A percentile compares a stretch with the other conserved stretches of the same genome.
Evolutionary conservation across 1,139 yeast genomes (phyloP).

Genomic region (Blastobotrys persicus): DNA sequence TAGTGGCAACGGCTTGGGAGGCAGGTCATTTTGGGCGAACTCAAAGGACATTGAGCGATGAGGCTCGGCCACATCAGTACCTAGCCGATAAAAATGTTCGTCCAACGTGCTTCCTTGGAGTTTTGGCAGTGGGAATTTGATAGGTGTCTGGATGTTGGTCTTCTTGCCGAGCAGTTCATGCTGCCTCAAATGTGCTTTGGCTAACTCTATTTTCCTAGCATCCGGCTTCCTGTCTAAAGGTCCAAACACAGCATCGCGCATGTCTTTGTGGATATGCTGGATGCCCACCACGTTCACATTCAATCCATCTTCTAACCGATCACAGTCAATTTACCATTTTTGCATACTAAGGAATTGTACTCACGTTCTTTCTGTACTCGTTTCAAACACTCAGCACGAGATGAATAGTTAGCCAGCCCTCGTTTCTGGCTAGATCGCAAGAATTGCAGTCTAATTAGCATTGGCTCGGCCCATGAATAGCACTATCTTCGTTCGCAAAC

Average conservation of each 20-base stretch:
- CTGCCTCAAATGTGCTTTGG: conserved; percentile 58
- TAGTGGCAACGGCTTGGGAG: conserved; percentile 44
- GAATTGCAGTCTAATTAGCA: neutral
- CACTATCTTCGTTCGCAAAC: no score
- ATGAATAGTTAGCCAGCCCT: neutral
- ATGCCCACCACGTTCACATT: conserved; percentile 57
- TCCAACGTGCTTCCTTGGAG: conserved; percentile 69
- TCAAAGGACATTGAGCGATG: conserved; percentile 50
- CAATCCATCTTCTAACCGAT: conserved; percentile 1
- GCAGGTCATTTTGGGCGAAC: conserved; percentile 44
- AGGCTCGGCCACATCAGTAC: conserved; percentile 55
- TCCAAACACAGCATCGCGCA: conserved; percentile 34
- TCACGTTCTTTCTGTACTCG: conserved; percentile 5
- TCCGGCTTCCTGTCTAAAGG: conserved; percentile 18
- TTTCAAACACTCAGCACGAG: conserved; percentile 6
- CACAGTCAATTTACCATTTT: neutral
- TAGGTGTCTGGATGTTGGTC: conserved; percentile 63
- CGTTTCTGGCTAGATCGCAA: neutral
- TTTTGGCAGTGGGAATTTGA: conserved; percentile 61
- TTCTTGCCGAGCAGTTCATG: conserved; percentile 77
- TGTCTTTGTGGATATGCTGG: conserved; percentile 30
- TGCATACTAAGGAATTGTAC: neutral
- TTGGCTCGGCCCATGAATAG: no score
- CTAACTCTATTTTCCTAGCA: conserved; percentile 48
- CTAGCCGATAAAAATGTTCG: conserved; percentile 81